Conservation (phyloP, 768 basidiomycete genomes). For the Rhodosporidiobolus odoratus region DNA sequence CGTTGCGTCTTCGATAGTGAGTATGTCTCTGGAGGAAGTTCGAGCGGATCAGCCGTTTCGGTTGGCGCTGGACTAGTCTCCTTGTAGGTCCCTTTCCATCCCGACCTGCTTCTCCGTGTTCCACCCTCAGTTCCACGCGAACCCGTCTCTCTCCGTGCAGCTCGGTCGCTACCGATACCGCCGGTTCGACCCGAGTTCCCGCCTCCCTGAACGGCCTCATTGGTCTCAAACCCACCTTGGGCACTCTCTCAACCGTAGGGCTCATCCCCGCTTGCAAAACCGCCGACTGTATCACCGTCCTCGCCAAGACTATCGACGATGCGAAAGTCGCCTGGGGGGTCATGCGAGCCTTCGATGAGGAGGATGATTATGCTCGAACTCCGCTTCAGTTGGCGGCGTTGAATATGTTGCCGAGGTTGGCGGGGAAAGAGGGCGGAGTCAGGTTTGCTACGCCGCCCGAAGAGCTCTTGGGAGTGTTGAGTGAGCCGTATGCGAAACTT, state of each 20-base stretch:
- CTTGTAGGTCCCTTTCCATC: not conserved
- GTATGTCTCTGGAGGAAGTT: constrained; percentile 8
- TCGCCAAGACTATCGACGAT: not conserved
- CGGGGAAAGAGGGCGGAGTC: not conserved
- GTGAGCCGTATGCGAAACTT: not conserved
- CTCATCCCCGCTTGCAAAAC: constrained; percentile 10
- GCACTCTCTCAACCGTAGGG: constrained; percentile 1
- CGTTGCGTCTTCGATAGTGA: not conserved
- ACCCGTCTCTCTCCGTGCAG: too few relatives aligned
- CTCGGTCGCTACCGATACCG: constrained; percentile 21
- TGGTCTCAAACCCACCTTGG: constrained; percentile 15
- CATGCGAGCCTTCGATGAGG: not conserved
- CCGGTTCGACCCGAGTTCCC: constrained; percentile 11
- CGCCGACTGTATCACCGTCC: constrained; percentile 8
- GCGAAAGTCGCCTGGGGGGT: not conserved
- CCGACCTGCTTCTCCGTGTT: not conserved
- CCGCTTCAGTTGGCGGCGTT: not conserved
- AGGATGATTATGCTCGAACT: not conserved
- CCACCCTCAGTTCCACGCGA: too few relatives aligned
- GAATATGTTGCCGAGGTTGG: not conserved
- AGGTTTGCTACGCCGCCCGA: not conserved
- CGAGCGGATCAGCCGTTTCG: constrained; percentile 4
- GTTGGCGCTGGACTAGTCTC: constrained; percentile 3
- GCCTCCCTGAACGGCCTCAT: constrained; percentile 17
- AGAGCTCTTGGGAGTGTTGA: not conserved